Evolutionary conservation across 2,329 filamentous ascomycete genomes (phyloP), one percentile per base, ranked within the genome.

Genomic region (Epichloe scottii): DNA sequence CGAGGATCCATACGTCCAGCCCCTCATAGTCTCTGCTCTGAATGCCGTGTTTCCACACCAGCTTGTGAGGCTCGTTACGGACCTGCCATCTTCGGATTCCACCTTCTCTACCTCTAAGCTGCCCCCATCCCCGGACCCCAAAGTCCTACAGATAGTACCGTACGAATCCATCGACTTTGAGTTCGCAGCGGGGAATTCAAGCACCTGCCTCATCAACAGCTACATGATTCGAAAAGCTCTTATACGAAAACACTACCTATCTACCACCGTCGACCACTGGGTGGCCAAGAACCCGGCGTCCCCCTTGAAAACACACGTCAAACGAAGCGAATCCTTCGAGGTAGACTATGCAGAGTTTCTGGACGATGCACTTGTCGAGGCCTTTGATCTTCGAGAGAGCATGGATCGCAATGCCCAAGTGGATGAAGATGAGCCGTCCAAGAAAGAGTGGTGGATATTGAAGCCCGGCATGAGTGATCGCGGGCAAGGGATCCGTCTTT

Each of bases 381-480:
- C 87, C 0, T 97, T 85, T 65, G 93, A 97, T 61, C 69, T 98
- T 48, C 77, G 84, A 19, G 87, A 88, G 51, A 90, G 86, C 58
- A 76, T 94, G 66, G 78, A 79, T 34, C 74, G 74, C 44, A 95
- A 95, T 59, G 68, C 66, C 14, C 56, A 56, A 12, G 54, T 52
- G 2, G 47, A 51, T 3, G 58, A 60, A 2, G 58, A 51, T 0
- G 55, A 67, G 33, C 41, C 51, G 0, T 51, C 33, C 35, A 70
- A 77, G 41, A 76, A 77, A 53, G 82, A 94, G 64, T 98, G 91
- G 91, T 98, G 93, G 93, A 97, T 98, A 57, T 68, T 98, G 53
- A 98, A 98, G 69, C 91, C 93, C 0, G 86, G 91, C 8, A 97
- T 98, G 93, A 95, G 89, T 66, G 93, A 98, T 64, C 79, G 91